These are phyloP conservation scores for Amanita inopinata DNA, from an alignment of 768 basidiomycete genomes.

Conservation along the genomic window DNA sequence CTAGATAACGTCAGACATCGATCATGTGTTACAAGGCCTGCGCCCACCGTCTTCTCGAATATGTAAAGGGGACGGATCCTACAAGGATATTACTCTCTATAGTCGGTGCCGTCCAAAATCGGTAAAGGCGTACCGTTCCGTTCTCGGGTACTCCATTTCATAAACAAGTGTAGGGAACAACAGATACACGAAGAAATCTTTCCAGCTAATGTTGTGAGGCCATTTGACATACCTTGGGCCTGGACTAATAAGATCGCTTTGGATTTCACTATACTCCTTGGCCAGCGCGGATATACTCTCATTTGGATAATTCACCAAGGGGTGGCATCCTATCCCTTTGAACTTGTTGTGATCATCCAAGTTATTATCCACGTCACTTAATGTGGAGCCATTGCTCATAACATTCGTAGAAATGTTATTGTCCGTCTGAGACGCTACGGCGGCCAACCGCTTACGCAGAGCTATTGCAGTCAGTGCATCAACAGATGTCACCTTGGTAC, in stretches of 20 bases:
- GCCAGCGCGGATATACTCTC: constrained; percentile 58
- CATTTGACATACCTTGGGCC: constrained; percentile 64
- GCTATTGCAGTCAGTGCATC: constrained; percentile 42
- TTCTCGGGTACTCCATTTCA: constrained; percentile 92
- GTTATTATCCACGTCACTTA: too few species aligned
- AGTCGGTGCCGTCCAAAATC: neutral
- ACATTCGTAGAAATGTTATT: constrained; percentile 11
- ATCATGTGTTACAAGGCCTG: constrained; percentile 21
- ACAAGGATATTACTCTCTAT: constrained; percentile 3
- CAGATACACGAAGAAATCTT: constrained; percentile 79
- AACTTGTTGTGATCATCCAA: constrained; percentile 12
- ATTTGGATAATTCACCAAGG: constrained; percentile 59
- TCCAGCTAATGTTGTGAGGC: constrained; percentile 77
- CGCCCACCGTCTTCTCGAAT: constrained; percentile 59
- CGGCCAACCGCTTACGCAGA: constrained; percentile 48
- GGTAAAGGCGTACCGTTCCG: constrained; percentile 48
- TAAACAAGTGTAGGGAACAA: constrained; percentile 91
- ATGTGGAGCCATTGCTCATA: constrained; percentile 3
- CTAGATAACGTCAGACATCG: constrained; percentile 33
- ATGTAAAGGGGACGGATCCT: constrained; percentile 76
- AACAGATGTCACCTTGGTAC: constrained; percentile 39
- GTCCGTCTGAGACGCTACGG: constrained; percentile 23
- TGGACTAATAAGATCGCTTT: constrained; percentile 63
- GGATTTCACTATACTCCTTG: constrained; percentile 64
- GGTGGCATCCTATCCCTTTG: constrained; percentile 25